Evolutionary conservation across 2,329 filamentous ascomycete species (phyloP).

Genomic region (Phaeosphaeriaceae sp.): DNA sequence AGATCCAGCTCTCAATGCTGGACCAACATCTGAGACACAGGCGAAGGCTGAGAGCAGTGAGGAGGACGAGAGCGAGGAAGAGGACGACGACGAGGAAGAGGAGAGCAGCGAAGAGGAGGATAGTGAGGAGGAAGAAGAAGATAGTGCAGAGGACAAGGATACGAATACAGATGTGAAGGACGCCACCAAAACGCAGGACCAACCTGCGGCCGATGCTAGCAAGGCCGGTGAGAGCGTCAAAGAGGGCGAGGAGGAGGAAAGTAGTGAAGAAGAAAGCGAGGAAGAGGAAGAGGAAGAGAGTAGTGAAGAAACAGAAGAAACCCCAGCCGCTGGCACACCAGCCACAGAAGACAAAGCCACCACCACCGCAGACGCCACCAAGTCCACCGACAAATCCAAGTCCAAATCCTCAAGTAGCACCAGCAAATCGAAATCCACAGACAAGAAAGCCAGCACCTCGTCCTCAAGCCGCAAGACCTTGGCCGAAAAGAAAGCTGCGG

Average conservation of each 20-base stretch:
- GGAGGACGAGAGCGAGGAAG: constrained; percentile 9
- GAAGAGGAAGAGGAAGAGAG: background rate
- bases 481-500: constrained; percentile 13
- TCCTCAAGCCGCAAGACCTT: background rate
- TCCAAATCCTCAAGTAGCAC: background rate
- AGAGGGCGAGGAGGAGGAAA: constrained; percentile 22
- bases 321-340: background rate
- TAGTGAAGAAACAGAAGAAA: constrained; percentile 1
- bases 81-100: constrained; percentile 7
- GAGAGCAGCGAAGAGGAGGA: constrained; percentile 11
- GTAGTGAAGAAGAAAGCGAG: constrained; percentile 7
- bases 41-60: constrained; percentile 8
- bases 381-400: constrained; percentile 3
- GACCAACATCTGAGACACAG: constrained; percentile 23
- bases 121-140: constrained; percentile 18
- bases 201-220: constrained; percentile 18
- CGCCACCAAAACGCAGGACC: constrained; percentile 4
- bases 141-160: constrained; percentile 10
- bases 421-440: background rate
- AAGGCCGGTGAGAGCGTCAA: constrained; percentile 46
- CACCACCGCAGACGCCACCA: background rate
- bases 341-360: background rate
- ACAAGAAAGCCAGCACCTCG: constrained; percentile 2
- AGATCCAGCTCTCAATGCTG: constrained; percentile 30
- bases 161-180: background rate